These are phyloP conservation scores for Schizochytrium sp. DNA, from an alignment of 108 stramenopile genomes.

Conservation along the genomic window DNA sequence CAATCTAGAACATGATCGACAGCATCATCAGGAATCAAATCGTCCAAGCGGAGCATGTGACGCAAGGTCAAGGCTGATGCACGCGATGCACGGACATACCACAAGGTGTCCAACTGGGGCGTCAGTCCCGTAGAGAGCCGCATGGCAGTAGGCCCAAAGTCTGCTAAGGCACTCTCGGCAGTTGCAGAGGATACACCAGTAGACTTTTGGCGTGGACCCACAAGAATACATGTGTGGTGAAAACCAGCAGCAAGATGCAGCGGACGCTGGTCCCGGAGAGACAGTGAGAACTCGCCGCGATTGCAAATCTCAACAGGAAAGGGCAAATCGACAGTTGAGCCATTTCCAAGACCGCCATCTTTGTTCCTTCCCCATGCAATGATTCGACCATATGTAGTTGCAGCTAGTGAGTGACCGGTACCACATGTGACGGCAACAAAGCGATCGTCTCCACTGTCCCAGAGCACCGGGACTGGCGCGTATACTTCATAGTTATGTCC, in stretches of 20 bases:
- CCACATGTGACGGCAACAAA: slow-evolving; percentile 53
- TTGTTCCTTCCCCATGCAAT: slow-evolving; percentile 58
- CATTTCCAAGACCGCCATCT: slow-evolving; percentile 43
- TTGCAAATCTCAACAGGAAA: slow-evolving; percentile 57
- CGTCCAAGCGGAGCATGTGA: not conserved
- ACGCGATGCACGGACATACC: slow-evolving; percentile 2
- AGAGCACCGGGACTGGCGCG: slow-evolving; percentile 21
- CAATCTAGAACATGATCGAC: not conserved
- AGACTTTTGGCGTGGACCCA: slow-evolving; percentile 5
- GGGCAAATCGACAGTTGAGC: slow-evolving; percentile 14
- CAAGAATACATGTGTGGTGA: slow-evolving; percentile 55
- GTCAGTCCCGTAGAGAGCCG: not conserved
- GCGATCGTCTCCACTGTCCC: slow-evolving; percentile 50
- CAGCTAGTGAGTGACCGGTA: slow-evolving; percentile 56
- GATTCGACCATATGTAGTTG: slow-evolving; percentile 33
- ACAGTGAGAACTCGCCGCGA: slow-evolving; percentile 30
- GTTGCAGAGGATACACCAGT: slow-evolving; percentile 10
- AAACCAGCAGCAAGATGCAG: slow-evolving; percentile 24
- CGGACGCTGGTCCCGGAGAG: slow-evolving; percentile 39
- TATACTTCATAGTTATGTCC: slow-evolving; percentile 41
- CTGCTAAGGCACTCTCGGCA: slow-evolving; percentile 7
- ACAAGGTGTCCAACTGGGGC: not conserved
- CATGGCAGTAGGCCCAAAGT: not conserved
- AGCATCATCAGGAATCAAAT: not conserved
- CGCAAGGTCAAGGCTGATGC: slow-evolving; percentile 6